Evolutionary conservation across 345 rosid species (phyloP).

Genomic region (Hypericum perforatum): DNA sequence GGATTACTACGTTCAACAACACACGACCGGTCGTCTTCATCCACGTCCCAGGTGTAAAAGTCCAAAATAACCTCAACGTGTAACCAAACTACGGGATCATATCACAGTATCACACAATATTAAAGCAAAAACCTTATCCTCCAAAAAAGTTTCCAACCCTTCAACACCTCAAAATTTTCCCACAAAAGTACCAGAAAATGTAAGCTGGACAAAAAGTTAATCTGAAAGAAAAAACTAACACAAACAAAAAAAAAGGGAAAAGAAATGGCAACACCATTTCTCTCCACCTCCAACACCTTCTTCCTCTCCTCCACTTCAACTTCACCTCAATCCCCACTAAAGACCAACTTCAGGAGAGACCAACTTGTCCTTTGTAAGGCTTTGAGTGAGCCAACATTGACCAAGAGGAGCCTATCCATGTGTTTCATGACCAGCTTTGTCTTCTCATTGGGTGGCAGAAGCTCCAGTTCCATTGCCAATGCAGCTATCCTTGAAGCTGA

Average conservation of each 20-base stretch:
- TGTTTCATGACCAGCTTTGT: slow-evolving; percentile 39
- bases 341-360: slow-evolving; percentile 16
- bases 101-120: slow-evolving; percentile 24
- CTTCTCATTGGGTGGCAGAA: slow-evolving; percentile 30
- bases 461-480: slow-evolving; percentile 31
- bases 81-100: slow-evolving; percentile 25
- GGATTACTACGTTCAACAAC: no score
- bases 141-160: slow-evolving; percentile 12
- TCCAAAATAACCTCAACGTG: slow-evolving; percentile 9
- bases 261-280: slow-evolving; percentile 40
- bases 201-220: not conserved
- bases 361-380: slow-evolving; percentile 30
- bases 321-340: slow-evolving; percentile 17
- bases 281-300: slow-evolving; percentile 41
- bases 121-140: slow-evolving; percentile 32
- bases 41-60: not conserved
- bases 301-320: slow-evolving; percentile 25
- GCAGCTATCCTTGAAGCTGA: slow-evolving; percentile 91
- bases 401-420: slow-evolving; percentile 46
- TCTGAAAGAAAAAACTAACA: slow-evolving; percentile 1
- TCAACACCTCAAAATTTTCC: slow-evolving; percentile 24
- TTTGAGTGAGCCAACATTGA: slow-evolving; percentile 18
- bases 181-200: slow-evolving; percentile 22
- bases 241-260: not conserved
- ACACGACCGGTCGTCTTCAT: no score